Evolutionary conservation across 2,329 filamentous ascomycete genomes (phyloP), one percentile per base, ranked within the genome.

Genomic region (Xylaria sp.): DNA sequence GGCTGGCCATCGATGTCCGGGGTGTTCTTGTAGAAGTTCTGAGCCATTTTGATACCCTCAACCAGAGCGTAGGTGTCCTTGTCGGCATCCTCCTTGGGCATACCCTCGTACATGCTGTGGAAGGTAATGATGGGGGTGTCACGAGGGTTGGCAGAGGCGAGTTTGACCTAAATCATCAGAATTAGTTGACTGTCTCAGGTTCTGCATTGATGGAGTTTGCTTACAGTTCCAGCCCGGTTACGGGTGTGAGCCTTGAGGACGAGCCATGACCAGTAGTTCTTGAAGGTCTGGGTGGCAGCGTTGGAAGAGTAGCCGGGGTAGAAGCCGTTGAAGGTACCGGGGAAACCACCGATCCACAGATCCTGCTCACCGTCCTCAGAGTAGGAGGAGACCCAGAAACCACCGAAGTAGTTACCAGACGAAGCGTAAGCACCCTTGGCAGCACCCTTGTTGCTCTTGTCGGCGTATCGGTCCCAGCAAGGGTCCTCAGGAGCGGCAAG

Each of bases 101-200:
- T 18, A 9, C 87, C 86, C 0, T 83, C 81, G 61, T 85, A 83
- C 79, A 88, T 89, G 78, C 84, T 90, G 77, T 89, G 87, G 81
- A 89, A 91, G 63, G 82, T 81, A 73, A 92, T 91, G 3, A 86
- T 77, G 0, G 91, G 91, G 2, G 84, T 81, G 63, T 92, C 90
- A 0, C 87, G 85, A 0, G 91, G 90, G 75, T 93, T 86, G 0
- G 86, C 80, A 0, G 88, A 90, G 13, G 81, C 82, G 3, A 93
- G 84, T 1, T 78, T 84, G 4, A 69, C 66, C 55, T 67, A 13
- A 2, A 39, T 25, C 13, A 34, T 23, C 1, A 6, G 7, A 9
- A 23, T 67, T 52, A 63, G 52, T n/a, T 28, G n/a, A 18, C 1
- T 39, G 15, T 18, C 18, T 57, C 8, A 8, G 28, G 28, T 3